Evolutionary conservation across 257 asterid genomes (phyloP), one percentile per base, ranked within the genome.

Genomic region (Datura wrightii): DNA sequence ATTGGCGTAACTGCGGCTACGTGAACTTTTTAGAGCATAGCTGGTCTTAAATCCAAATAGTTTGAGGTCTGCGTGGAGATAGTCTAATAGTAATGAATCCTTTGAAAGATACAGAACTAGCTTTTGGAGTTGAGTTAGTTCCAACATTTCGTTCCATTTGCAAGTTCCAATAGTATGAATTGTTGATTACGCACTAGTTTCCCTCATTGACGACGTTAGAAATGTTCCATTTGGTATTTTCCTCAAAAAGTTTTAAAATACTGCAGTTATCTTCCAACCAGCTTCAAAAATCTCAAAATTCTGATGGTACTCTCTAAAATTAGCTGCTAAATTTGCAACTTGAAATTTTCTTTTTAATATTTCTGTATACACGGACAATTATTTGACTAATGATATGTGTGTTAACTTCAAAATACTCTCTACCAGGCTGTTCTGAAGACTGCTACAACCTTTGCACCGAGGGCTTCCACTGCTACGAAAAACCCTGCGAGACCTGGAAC

Each of bases 371-470:
- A 6, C 6, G 4, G 42, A 5, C n/a, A 55, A 39, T 41, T 6
- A 39, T 81, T 55, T 44, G 59, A 41, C 74, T 42, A 42, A 3
- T 11, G 16, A 6, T 55, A 48, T 16, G 70, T 36, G 71, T 62
- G 36, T 24, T 54, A 16, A 71, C 42, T 11, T 76, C 74, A 11
- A 72, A 76, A 50, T 84, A 6, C 53, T 70, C 53, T 82, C 74
- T 31, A n/a, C 31, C 92, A 96, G 99, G 99, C 91, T 55, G 98
- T 94, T 56, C 94, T 92, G 88, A 96, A 96, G 90, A 96, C 99
- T 55, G 99, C 98, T 84, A 96, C 99, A 83, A 94, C 99, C 11
- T 96, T 96, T 89, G 99, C 99, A 50, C 98, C 99, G 1, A 88
- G 98, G 91, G 98, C 98, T 87, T 96, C 99, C 16, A 94, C 94